A percentile compares a stretch with the other conserved stretches of the same genome.
Evolutionary conservation across 331 rosid species (phyloP).

Genomic region (Malus hybrid): DNA sequence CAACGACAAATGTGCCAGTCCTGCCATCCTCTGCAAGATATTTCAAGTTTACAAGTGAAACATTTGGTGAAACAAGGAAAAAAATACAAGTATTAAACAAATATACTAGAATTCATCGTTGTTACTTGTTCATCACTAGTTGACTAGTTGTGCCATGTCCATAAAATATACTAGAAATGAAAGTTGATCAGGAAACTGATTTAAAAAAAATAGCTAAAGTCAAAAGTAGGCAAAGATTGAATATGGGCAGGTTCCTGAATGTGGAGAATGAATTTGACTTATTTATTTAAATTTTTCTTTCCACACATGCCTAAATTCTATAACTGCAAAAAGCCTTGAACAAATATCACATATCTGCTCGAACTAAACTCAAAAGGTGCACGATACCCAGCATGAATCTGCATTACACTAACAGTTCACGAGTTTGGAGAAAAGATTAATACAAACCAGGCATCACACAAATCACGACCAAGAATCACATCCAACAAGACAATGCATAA

Average conservation of each 20-base stretch:
- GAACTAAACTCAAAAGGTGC: neutral
- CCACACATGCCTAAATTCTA: neutral
- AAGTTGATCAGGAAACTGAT: neutral
- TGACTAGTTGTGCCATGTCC: neutral
- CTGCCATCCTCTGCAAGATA: constrained; percentile 58
- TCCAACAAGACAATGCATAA: neutral
- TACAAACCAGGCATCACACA: neutral
- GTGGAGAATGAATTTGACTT: neutral
- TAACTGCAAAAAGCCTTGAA: neutral
- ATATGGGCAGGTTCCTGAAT: neutral
- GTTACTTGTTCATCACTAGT: neutral
- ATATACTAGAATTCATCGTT: neutral
- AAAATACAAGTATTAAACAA: neutral
- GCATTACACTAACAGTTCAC: neutral
- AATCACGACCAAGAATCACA: neutral
- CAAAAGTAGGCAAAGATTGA: neutral
- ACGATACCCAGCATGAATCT: neutral
- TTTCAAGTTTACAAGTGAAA: constrained; percentile 36
- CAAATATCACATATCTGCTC: neutral
- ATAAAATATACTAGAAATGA: neutral
- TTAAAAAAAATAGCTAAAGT: neutral
- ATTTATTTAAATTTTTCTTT: neutral
- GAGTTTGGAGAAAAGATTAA: neutral
- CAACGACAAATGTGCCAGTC: constrained; percentile 60
- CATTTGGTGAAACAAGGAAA: neutral